Conservation (phyloP, 257 asterid species). For the Solanum pennellii region DNA sequence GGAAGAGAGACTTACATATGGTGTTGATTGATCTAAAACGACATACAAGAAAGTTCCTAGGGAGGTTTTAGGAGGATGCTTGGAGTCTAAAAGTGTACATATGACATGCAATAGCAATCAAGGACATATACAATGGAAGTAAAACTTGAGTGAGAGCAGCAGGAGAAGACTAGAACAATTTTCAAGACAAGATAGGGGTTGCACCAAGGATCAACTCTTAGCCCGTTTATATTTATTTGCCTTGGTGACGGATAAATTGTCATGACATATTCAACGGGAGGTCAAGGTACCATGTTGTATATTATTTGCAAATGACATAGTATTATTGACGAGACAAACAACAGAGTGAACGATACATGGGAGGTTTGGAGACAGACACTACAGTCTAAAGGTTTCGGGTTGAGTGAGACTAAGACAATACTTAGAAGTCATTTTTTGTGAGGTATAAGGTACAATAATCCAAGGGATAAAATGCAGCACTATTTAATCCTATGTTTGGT, state of each 20-base stretch:
- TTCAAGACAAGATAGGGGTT: neutral
- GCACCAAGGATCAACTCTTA: neutral
- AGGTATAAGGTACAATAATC: neutral
- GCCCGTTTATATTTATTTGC: neutral
- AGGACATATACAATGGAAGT: neutral
- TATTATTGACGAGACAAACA: neutral
- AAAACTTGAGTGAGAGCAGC: neutral
- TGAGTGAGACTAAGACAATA: neutral
- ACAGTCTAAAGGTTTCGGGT: neutral
- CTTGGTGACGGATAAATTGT: neutral
- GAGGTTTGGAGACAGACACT: neutral
- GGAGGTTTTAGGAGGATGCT: neutral
- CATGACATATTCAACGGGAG: neutral
- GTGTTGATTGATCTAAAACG: neutral
- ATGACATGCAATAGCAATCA: neutral
- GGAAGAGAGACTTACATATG: neutral
- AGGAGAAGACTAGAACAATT: neutral
- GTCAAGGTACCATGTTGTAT: neutral
- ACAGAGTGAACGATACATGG: neutral
- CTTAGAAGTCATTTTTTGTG: neutral
- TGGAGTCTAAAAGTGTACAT: neutral
- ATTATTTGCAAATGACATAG: neutral
- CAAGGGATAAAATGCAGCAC: neutral
- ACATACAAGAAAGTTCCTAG: neutral
- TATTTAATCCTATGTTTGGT: neutral